A percentile compares a stretch with the other conserved stretches of the same genome.
Evolutionary conservation across 805 yeast species (phyloP).

Genomic region (Ogataea parapolymorpha): DNA sequence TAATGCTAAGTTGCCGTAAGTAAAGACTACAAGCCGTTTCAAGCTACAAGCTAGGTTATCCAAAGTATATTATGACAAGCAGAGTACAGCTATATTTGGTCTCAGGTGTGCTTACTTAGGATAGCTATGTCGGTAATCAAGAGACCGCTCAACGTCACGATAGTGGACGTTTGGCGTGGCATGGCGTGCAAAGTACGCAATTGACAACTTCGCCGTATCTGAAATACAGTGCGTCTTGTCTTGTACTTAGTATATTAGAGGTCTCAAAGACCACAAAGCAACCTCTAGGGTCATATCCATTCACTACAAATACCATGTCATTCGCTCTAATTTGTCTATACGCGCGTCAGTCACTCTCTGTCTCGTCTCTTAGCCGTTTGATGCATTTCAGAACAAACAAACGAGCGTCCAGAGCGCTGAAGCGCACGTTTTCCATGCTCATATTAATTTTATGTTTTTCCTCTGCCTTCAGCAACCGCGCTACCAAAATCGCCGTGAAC

Average conservation of each 20-base stretch:
- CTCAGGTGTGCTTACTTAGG: not conserved
- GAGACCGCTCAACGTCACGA: not conserved
- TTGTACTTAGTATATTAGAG: not conserved
- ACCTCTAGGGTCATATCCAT: too few relatives aligned
- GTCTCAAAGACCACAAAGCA: not conserved
- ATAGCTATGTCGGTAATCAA: too few relatives aligned
- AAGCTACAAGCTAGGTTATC: too few relatives aligned
- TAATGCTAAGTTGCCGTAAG: too few relatives aligned
- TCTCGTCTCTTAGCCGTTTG: conserved; percentile 28
- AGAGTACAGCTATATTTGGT: not conserved
- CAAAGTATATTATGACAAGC: too few relatives aligned
- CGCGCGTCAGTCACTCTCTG: not conserved
- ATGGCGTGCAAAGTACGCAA: too few relatives aligned
- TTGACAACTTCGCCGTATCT: too few relatives aligned
- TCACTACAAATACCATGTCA: not conserved
- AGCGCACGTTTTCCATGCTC: conserved; percentile 37
- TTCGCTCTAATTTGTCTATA: not conserved
- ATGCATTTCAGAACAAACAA: conserved; percentile 38
- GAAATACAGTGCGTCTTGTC: too few relatives aligned
- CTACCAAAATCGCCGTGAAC: conserved; percentile 34
- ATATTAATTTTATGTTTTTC: conserved; percentile 35
- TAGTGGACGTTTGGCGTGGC: not conserved
- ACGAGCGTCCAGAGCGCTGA: conserved; percentile 49
- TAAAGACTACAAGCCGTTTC: too few relatives aligned
- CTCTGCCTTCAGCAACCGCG: conserved; percentile 31